Evolutionary conservation across 1,284 basidiomycete species (phyloP).

Genomic region (Puccinia polysora): DNA sequence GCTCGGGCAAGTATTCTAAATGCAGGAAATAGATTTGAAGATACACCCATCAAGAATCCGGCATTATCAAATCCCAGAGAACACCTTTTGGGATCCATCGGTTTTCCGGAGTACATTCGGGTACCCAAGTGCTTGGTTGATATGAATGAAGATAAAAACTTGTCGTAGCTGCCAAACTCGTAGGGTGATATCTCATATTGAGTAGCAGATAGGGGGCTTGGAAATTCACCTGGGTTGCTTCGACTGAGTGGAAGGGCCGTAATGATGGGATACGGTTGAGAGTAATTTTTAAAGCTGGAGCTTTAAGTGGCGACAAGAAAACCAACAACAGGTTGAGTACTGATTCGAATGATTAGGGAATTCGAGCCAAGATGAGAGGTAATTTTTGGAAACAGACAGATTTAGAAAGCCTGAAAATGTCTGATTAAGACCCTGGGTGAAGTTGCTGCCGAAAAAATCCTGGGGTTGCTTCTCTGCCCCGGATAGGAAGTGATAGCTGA

Average conservation of each 20-base stretch:
- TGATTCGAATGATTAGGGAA: neutral
- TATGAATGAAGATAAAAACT: conserved; percentile 27
- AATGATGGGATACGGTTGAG: conserved; percentile 34
- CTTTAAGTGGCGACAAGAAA: neutral
- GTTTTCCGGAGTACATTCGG: conserved; percentile 24
- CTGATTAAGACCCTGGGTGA: conserved; percentile 27
- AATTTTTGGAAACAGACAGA: neutral
- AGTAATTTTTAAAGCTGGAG: conserved; percentile 34
- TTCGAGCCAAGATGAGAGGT: neutral
- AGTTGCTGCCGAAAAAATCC: conserved; percentile 23
- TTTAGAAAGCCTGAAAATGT: conserved; percentile 35
- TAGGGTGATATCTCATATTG: conserved; percentile 35
- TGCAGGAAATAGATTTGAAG: conserved; percentile 40
- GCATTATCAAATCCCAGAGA: conserved; percentile 32
- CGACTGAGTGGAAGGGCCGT: conserved; percentile 23
- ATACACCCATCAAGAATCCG: conserved; percentile 38
- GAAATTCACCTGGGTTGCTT: conserved; percentile 10
- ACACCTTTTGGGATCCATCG: conserved; percentile 20
- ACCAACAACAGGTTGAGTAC: neutral
- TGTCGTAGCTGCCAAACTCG: conserved; percentile 41
- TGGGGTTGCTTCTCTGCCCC: conserved; percentile 6
- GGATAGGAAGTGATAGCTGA: conserved; percentile 41
- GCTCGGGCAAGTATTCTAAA: conserved; percentile 14
- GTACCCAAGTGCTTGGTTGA: conserved; percentile 28
- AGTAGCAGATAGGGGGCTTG: conserved; percentile 7